phyloP scores from a whole-genome alignment of 73 alveolate species.

The Tetrahymena malaccensis region DNA sequence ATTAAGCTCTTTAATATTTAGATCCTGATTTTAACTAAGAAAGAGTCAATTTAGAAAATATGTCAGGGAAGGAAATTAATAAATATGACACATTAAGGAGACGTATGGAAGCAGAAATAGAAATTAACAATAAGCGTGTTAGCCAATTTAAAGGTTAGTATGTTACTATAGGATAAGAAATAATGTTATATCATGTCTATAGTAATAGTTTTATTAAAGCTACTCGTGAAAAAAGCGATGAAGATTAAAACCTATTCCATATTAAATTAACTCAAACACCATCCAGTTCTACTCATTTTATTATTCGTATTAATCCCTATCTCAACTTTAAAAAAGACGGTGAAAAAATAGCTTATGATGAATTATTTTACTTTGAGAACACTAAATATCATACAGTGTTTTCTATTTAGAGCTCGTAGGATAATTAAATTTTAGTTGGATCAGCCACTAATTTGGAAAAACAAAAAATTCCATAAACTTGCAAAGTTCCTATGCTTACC shows the following conservation, averaged over 20 bases:
- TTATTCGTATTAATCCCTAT: neutral
- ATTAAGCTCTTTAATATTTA: neutral
- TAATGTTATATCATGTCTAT: neutral
- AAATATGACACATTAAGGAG: neutral
- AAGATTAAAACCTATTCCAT: neutral
- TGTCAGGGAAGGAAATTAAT: neutral
- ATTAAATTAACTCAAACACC: neutral
- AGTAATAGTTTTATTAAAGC: neutral
- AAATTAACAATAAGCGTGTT: neutral
- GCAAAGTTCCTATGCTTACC: neutral
- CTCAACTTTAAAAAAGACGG: neutral
- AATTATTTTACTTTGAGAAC: neutral
- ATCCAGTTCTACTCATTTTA: neutral
- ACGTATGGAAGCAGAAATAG: neutral
- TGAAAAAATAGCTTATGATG: neutral
- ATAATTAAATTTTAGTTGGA: neutral
- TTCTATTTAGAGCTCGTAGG: neutral
- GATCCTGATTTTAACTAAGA: neutral
- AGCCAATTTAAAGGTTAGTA: neutral
- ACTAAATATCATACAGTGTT: neutral
- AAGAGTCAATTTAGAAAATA: neutral
- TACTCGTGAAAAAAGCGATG: neutral
- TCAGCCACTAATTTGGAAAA: neutral
- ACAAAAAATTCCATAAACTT: neutral
- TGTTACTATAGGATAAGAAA: neutral